These are phyloP conservation scores for Zangia roseola DNA, from an alignment of 768 basidiomycete species.

Conservation along the genomic window DNA sequence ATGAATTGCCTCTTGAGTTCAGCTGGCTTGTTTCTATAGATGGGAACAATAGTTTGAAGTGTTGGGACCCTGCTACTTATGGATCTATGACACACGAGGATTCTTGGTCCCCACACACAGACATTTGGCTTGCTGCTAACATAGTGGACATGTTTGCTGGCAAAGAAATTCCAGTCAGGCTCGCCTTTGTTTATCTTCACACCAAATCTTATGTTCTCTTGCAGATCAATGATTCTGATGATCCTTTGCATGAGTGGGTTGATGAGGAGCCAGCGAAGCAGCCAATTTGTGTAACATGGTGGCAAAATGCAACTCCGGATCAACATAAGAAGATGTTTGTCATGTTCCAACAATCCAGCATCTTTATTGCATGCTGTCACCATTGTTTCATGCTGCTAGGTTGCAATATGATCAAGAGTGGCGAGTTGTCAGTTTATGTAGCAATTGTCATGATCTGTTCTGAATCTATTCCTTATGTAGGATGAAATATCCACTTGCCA, in stretches of 20 bases:
- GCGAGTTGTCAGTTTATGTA: conserved; percentile 8
- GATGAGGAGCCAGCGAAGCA: too few relatives aligned
- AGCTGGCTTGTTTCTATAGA: conserved; percentile 6
- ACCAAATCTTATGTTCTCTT: too few relatives aligned
- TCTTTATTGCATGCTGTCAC: conserved; percentile 5
- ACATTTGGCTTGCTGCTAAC: not conserved
- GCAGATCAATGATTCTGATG: not conserved
- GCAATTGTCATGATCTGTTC: not conserved
- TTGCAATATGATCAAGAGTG: conserved; percentile 18
- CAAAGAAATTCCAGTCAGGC: too few relatives aligned
- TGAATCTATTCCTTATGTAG: not conserved
- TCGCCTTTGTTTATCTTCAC: too few relatives aligned
- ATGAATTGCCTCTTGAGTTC: conserved; percentile 2
- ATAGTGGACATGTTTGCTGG: not conserved
- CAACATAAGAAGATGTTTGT: not conserved
- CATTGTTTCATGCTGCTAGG: conserved; percentile 1
- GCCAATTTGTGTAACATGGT: not conserved
- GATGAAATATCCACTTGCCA: conserved; percentile 8
- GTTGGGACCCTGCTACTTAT: not conserved
- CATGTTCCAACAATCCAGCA: conserved; percentile 3
- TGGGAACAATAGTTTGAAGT: conserved; percentile 10
- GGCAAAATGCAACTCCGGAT: conserved; percentile 8
- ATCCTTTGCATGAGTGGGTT: not conserved
- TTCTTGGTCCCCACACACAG: not conserved
- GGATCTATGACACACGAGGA: not conserved